phyloP scores from a whole-genome alignment of 352 stramenopile genomes.

The Phytophthora crassamura region DNA sequence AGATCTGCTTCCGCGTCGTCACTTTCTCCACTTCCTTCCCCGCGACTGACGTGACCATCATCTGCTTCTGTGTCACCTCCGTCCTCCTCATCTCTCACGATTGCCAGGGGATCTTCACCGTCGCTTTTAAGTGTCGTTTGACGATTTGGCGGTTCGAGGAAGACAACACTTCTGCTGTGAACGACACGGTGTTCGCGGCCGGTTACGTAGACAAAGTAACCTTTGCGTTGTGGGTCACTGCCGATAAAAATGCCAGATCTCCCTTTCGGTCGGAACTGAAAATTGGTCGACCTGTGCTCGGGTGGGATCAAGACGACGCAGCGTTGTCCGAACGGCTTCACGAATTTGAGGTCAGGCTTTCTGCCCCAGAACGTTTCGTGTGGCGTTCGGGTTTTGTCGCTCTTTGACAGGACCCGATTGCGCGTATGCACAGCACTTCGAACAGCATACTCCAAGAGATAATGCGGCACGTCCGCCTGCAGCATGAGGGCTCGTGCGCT shows the following conservation, averaged over 20 bases:
- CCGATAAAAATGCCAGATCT: constrained; percentile 8
- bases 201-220: constrained; percentile 19
- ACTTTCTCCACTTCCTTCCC: too few relatives aligned
- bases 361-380: constrained; percentile 18
- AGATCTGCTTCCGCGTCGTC: too few relatives aligned
- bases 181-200: constrained; percentile 1
- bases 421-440: not conserved
- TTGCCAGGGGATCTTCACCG: too few relatives aligned
- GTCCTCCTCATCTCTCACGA: too few relatives aligned
- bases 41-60: too few relatives aligned
- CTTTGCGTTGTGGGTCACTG: constrained; percentile 18
- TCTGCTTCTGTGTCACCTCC: too few relatives aligned
- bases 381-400: not conserved
- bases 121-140: too few relatives aligned
- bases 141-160: constrained; percentile 3
- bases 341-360: constrained; percentile 8
- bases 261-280: constrained; percentile 11
- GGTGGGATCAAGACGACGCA: constrained; percentile 10
- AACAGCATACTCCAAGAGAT: constrained; percentile 20
- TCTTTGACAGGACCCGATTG: not conserved
- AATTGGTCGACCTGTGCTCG: constrained; percentile 2
- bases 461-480: constrained; percentile 9
- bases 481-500: not conserved
- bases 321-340: constrained; percentile 6
- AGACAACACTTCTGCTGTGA: constrained; percentile 18